Evolutionary conservation across 1,284 basidiomycete genomes (phyloP).

Genomic region (Coniferiporia sulphurascens): DNA sequence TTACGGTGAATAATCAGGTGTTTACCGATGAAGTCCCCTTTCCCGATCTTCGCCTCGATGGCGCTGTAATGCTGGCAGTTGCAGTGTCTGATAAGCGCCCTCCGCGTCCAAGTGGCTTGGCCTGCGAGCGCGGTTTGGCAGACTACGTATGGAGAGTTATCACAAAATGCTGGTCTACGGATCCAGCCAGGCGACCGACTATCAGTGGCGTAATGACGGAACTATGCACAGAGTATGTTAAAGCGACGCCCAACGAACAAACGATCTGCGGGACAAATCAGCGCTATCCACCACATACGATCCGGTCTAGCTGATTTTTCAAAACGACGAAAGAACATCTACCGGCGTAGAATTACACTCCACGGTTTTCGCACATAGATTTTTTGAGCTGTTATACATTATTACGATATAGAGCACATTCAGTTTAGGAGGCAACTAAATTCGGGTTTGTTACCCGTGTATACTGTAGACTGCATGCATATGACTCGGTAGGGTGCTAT

Average conservation of each 20-base stretch:
- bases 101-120: not conserved
- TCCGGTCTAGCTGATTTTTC: no score
- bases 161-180: not conserved
- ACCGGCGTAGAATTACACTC: no score
- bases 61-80: not conserved
- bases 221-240: not conserved
- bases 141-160: not conserved
- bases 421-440: no score
- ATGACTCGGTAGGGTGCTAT: no score
- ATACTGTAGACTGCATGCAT: no score
- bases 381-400: no score
- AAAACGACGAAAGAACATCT: no score
- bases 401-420: no score
- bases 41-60: not conserved
- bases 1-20: not conserved
- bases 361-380: no score
- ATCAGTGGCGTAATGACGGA: not conserved
- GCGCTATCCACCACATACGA: no score
- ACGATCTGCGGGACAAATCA: not conserved
- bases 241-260: not conserved
- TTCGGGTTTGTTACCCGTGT: no score
- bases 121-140: not conserved
- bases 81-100: not conserved
- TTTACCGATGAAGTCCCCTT: not conserved
- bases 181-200: not conserved